Evolutionary conservation across 2,329 filamentous ascomycete species (phyloP), one percentile per base, ranked within the genome.

Genomic region (Madurella mycetomatis): DNA sequence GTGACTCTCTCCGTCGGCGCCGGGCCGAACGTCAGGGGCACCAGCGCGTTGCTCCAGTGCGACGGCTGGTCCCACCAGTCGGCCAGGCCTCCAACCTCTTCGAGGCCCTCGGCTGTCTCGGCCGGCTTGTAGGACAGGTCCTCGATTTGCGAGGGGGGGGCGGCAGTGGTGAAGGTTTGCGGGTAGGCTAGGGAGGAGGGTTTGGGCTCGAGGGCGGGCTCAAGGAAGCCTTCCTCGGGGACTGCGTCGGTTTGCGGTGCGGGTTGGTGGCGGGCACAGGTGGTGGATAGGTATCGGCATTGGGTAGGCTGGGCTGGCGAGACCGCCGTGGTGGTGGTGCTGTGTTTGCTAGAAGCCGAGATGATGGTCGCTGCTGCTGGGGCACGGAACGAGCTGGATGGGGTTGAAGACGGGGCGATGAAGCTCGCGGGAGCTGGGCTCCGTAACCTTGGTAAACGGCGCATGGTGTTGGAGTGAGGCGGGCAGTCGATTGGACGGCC

Each of bases 11-110:
- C 25, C 63, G 5, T 61, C 53, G 37, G 68, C 68, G 47, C 67
- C 62, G 60, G 82, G 83, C 2, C 73, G 71, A 15, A 62, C 63
- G 57, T 79, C 47, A 72, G 62, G 61, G 73, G 34, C 75, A 55
- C 73, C 72, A 39, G 69, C 42, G 18, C 42, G 19, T 13, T 54
- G 45, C 71, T 71, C 79, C 81, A 83, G 63, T 82, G 73, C n/a
- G 72, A 71, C n/a, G 70, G 68, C 49, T 72, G 66, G 8, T 81
- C 73, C 80, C 80, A 84, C 80, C 80, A 84, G 25, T 67, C 68
- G 34, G 68, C 68, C 39, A 81, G 56, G 1, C 75, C 70, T 41
- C 73, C 74, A 12, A 82, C 73, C 47, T 74, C 69, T 56, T 77
- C 73, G 2, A 84, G 70, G 0, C 70, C 77, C 0, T 73, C 70